Percentiles rank a stretch among this genome's conserved stretches.
Conservation (phyloP, 2,329 filamentous ascomycete genomes). For the Apiospora marii region DNA sequence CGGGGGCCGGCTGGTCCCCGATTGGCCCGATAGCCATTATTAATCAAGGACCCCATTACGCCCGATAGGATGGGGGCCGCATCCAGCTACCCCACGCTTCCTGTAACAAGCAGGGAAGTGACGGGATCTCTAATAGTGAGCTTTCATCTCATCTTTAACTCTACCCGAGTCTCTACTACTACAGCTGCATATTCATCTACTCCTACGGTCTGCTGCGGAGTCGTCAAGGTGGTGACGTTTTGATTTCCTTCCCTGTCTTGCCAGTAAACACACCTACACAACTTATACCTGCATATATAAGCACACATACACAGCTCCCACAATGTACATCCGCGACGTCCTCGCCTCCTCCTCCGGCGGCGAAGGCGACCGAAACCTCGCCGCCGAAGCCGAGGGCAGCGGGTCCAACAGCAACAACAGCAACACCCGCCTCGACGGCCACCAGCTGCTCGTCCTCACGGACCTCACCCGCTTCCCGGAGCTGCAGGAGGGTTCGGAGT, state of each 20-base stretch:
- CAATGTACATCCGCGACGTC: not conserved
- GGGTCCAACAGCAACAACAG: not conserved
- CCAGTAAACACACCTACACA: not conserved
- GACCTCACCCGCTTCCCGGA: not conserved
- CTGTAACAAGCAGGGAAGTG: not conserved
- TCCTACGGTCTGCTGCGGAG: not conserved
- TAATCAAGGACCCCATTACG: not conserved
- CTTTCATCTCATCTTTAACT: not conserved
- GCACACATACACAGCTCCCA: not conserved
- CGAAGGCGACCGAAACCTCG: not conserved
- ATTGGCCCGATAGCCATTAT: slow-evolving; percentile 17
- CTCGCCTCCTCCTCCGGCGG: not conserved
- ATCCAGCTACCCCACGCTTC: not conserved
- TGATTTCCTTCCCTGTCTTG: not conserved
- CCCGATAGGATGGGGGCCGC: slow-evolving; percentile 8
- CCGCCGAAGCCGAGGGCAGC: not conserved
- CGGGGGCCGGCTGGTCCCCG: not conserved
- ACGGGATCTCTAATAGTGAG: not conserved
- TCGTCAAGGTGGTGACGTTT: not conserved
- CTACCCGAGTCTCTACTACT: not conserved
- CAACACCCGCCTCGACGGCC: slow-evolving; percentile 1
- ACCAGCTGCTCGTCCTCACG: slow-evolving; percentile 17
- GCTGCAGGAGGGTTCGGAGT: not conserved
- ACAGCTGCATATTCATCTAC: not conserved
- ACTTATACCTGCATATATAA: not conserved